Conservation (phyloP, 495 filamentous ascomycete genomes). For the Glonium stellatum region DNA sequence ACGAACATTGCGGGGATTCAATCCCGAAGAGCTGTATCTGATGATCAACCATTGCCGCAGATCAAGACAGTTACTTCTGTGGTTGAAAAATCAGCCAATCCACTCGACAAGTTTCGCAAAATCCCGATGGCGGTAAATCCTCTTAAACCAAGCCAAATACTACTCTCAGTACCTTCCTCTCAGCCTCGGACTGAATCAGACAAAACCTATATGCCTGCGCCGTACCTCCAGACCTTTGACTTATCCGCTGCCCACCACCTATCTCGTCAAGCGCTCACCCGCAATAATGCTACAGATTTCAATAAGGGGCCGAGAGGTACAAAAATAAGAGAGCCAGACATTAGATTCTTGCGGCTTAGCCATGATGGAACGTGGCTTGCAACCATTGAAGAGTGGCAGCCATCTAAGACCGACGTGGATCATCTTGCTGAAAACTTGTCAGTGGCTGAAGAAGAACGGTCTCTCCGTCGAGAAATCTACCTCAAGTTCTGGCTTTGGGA, state of each 20-base stretch:
- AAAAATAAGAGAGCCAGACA: conserved; percentile 63
- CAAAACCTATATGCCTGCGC: conserved; percentile 35
- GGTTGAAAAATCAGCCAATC: neutral
- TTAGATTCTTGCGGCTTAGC: conserved; percentile 64
- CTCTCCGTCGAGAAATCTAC: conserved; percentile 56
- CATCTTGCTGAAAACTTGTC: conserved; percentile 41
- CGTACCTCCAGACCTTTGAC: conserved; percentile 78
- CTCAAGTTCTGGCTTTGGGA: conserved; percentile 89
- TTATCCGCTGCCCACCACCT: conserved; percentile 63
- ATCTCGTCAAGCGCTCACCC: conserved; percentile 75
- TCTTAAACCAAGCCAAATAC: conserved; percentile 48
- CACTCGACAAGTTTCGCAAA: conserved; percentile 6
- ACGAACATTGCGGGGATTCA: conserved; percentile 79
- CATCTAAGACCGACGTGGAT: conserved; percentile 56
- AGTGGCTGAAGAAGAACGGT: conserved; percentile 42
- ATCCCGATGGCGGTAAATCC: conserved; percentile 52
- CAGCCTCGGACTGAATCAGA: conserved; percentile 37
- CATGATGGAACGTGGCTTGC: conserved; percentile 83
- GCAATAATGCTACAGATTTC: conserved; percentile 77
- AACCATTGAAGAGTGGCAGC: conserved; percentile 84
- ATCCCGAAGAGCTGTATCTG: conserved; percentile 32
- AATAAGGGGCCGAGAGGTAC: conserved; percentile 64
- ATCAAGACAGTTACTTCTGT: neutral
- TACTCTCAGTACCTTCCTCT: conserved; percentile 52
- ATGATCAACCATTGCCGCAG: neutral